These are phyloP conservation scores for Phialemoniopsis sp. DNA, from an alignment of 2,329 filamentous ascomycete genomes.

Conservation along the genomic window DNA sequence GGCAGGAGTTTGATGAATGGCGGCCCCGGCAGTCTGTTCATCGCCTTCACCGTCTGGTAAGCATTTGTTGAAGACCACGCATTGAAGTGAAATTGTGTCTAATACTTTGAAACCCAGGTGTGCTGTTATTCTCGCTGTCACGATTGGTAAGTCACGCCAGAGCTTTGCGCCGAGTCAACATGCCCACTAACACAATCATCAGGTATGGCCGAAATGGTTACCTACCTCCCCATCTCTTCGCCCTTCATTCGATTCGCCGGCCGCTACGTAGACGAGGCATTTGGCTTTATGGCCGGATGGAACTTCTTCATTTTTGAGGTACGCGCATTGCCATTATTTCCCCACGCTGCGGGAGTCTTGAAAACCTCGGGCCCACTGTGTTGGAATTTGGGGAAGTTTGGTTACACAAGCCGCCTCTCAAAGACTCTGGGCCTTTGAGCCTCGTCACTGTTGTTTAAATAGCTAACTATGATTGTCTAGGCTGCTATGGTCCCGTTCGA, in stretches of 20 bases:
- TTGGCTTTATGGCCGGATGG: slow-evolving; percentile 69
- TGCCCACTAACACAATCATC: slow-evolving; percentile 2
- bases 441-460: too few relatives aligned
- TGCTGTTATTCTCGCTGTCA: background rate
- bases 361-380: too few relatives aligned
- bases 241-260: slow-evolving; percentile 77
- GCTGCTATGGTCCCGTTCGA: slow-evolving; percentile 65
- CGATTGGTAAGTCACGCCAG: background rate
- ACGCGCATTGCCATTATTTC: too few relatives aligned
- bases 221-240: slow-evolving; percentile 70
- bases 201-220: slow-evolving; percentile 70
- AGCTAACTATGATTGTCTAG: background rate
- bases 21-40: slow-evolving; percentile 54
- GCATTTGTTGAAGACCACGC: slow-evolving; percentile 6
- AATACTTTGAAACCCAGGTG: background rate
- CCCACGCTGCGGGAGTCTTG: too few relatives aligned
- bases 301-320: slow-evolving; percentile 68
- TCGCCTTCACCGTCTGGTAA: slow-evolving; percentile 56
- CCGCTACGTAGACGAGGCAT: slow-evolving; percentile 70
- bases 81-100: background rate
- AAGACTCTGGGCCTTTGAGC: too few relatives aligned
- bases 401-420: too few relatives aligned
- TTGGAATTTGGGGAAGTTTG: too few relatives aligned
- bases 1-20: slow-evolving; percentile 54
- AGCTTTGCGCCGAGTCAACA: too few relatives aligned